Evolutionary conservation across 352 stramenopile species (phyloP), one percentile per base, ranked within the genome.

Genomic region (Phytophthora fragariae): DNA sequence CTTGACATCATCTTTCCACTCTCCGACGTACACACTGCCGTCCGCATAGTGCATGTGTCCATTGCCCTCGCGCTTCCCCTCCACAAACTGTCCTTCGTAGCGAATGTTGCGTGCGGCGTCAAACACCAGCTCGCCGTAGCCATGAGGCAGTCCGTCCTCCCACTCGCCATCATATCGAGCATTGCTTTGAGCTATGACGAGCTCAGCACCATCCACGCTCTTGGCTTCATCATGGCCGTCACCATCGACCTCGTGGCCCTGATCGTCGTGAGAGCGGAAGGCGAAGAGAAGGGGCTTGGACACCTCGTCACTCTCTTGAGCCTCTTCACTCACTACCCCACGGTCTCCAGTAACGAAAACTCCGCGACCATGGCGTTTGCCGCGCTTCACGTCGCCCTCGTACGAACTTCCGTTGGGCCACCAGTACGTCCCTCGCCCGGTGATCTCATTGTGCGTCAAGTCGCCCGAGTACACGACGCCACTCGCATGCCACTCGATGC

Each of bases 391-490:
- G 8, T 91, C 75, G 9, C 93, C 93, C 5, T 87, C 71, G 63
- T 98, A 98, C 24, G 66, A 84, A 33, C 80, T 95, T 1, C 91
- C 92, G 71, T 97, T 92, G 1, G 87, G 83, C 92, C 92, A 98
- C 47, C 39, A 75, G 62, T 94, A 96, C 47, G 58, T 73, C 0
- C 92, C 91, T 17, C 53, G 31, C 21, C 92, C 92, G 8, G 72
- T 73, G 39, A 96, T 86, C 54, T 89, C 80, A 52, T 96, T 97
- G 62, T 90, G 81, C 0, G 83, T 70, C 65, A 95, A 87, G 10
- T 85, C 80, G 12, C 89, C 90, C 62, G 93, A 86, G 62, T 94
- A 97, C 27, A 76, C 62, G 7, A 92, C 81, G 27, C 85, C 83
- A 47, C 70, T 84, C 1, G 19, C 54, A 5, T 66, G 64, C 86